Percentiles rank a stretch among this genome's conserved stretches.
Conservation (phyloP, 805 yeast genomes). For the Candida sanyiensis region DNA sequence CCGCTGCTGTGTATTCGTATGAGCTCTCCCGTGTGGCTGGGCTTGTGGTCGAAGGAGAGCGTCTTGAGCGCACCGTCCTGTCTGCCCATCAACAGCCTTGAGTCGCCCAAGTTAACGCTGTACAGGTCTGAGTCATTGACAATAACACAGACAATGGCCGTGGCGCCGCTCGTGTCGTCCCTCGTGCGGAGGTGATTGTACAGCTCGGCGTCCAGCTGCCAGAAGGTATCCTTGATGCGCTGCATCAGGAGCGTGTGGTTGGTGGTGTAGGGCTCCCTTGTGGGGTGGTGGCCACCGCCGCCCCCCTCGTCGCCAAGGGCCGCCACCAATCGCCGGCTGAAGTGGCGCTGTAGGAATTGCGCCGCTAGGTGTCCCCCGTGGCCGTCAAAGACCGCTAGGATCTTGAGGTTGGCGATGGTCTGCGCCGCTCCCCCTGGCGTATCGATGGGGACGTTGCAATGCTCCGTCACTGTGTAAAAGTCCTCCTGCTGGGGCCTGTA, state of each 20-base stretch:
- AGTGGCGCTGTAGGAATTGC: slow-evolving; percentile 38
- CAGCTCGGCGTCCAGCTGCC: slow-evolving; percentile 40
- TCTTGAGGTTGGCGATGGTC: slow-evolving; percentile 25
- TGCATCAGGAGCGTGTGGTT: slow-evolving; percentile 32
- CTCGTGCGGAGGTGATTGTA: slow-evolving; percentile 31
- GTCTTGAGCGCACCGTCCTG: slow-evolving; percentile 47
- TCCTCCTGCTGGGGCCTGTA: slow-evolving; percentile 73
- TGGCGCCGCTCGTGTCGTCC: slow-evolving; percentile 45
- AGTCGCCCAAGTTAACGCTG: slow-evolving; percentile 73
- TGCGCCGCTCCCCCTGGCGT: slow-evolving; percentile 18
- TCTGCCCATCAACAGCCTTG: slow-evolving; percentile 51
- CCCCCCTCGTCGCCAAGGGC: not conserved
- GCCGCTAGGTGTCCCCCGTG: slow-evolving; percentile 73
- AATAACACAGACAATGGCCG: slow-evolving; percentile 43
- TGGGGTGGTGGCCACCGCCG: no score
- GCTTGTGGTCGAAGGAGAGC: slow-evolving; percentile 80
- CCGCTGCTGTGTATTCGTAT: slow-evolving; percentile 90
- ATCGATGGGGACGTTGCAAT: slow-evolving; percentile 29
- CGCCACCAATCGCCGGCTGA: slow-evolving; percentile 20
- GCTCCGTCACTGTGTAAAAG: slow-evolving; percentile 53
- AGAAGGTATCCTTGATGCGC: slow-evolving; percentile 38
- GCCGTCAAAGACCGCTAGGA: slow-evolving; percentile 77
- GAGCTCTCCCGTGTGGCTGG: slow-evolving; percentile 90
- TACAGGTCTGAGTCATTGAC: slow-evolving; percentile 40
- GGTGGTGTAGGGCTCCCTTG: slow-evolving; percentile 25